Percentiles rank a stretch among this genome's conserved stretches.
These are phyloP conservation scores for Fusarium sp. DNA, from an alignment of 2,329 filamentous ascomycete genomes.

Conservation along the genomic window DNA sequence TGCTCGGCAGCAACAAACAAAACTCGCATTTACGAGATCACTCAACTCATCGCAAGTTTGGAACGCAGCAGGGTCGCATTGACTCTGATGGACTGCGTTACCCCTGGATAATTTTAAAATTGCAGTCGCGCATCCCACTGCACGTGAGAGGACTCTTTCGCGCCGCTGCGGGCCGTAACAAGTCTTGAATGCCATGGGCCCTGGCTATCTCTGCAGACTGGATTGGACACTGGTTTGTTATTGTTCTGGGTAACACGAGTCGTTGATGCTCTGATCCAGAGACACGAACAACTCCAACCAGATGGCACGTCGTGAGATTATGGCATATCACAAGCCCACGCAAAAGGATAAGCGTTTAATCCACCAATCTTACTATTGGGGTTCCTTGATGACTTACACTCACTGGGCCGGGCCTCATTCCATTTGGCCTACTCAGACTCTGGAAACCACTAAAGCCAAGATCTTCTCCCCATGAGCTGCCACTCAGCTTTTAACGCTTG, in stretches of 20 bases:
- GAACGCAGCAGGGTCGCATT: constrained; percentile 37
- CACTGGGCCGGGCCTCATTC: constrained; percentile 37
- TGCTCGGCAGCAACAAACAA: constrained; percentile 12
- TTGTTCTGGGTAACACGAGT: constrained; percentile 23
- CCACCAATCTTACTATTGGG: constrained; percentile 42
- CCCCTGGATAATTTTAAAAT: constrained; percentile 46
- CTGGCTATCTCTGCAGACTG: constrained; percentile 14
- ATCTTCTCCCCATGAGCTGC: constrained; percentile 36
- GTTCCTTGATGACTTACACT: constrained; percentile 16
- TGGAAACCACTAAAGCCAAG: constrained; percentile 7
- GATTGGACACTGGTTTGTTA: constrained; percentile 5
- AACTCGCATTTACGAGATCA: not conserved
- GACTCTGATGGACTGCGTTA: constrained; percentile 31
- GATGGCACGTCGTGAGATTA: not conserved
- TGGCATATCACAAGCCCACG: constrained; percentile 13
- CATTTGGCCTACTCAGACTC: constrained; percentile 7
- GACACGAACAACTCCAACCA: constrained; percentile 1
- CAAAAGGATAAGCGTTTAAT: constrained; percentile 41
- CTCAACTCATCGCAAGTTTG: constrained; percentile 6
- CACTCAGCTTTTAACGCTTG: constrained; percentile 42
- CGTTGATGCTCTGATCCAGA: not conserved
- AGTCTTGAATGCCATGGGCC: constrained; percentile 17
- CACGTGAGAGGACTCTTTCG: constrained; percentile 37
- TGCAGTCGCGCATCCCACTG: constrained; percentile 12
- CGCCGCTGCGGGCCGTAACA: constrained; percentile 25